Base-by-base conservation (phyloP, 2,329 filamentous ascomycete genomes). In the Metarhizium anisopliae region DNA sequence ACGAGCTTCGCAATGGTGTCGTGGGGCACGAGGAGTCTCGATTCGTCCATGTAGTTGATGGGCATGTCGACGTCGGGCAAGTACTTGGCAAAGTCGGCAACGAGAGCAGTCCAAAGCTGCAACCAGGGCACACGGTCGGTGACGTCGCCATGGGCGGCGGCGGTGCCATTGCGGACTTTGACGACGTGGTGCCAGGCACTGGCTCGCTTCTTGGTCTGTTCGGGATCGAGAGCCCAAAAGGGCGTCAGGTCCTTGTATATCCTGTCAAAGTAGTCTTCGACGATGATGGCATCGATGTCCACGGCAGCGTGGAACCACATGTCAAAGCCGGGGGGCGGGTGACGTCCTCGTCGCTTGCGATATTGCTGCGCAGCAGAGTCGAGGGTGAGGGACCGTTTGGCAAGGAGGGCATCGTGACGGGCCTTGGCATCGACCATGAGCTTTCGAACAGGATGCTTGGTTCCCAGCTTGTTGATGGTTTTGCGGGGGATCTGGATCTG, bases 21-120 rank as follows among this genome's bases (percentile, higher is more conserved):
- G 69, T 77, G 82, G 10, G 81, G 76, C 3, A 84, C 80, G 35
- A 86, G 69, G n/a, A 87, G 66, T 25, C 84, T 75, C 32, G 83
- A 77, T 64, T 87, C 82, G 64, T 86, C 83, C 69, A 84, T 75
- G 53, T 77, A 74, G 63, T 87, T 86, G 70, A 86, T 81, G 11
- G 83, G 79, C 72, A 86, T 84, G 64, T 86, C 83, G 65, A 87
- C 79, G 59, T 87, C 83, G 4, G 83, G 84, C 25, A 87, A 65
- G 52, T 76, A 70, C 14, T 74, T 64, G 30, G 79, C 76, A 40
- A 84, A 80, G 56, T 79, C 77, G 2, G 64, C 61, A 25, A 85
- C 75, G 13, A 83, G 69, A 3, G 67, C 64, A 2, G 74, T 73
- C 78, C 78, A 81, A 25, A 74, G 67, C 62, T 76, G 63, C 47